Evolutionary conservation across 768 basidiomycete genomes (phyloP).

Genomic region (Scleroderma bovista): DNA sequence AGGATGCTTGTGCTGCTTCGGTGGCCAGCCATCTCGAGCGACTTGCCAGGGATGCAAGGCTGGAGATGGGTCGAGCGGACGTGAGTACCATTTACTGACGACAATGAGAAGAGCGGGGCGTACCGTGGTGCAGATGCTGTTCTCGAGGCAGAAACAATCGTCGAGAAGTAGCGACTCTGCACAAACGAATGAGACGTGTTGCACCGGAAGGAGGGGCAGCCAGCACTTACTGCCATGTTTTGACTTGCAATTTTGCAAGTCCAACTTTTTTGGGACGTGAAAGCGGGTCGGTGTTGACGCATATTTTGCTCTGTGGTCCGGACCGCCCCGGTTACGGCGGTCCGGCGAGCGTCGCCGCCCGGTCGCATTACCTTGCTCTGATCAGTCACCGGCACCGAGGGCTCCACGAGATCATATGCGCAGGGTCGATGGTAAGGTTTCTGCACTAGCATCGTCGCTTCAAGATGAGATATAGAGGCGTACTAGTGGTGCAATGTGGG

Average conservation of each 20-base stretch:
- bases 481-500: too few species aligned
- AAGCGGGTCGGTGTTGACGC: conserved; percentile 20
- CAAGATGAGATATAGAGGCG: too few species aligned
- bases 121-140: conserved; percentile 12
- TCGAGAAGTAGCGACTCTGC: conserved; percentile 17
- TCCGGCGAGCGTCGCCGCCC: too few species aligned
- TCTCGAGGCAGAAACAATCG: conserved; percentile 15
- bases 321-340: too few species aligned
- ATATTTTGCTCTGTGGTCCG: conserved; percentile 4
- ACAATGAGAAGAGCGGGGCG: not conserved
- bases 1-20: conserved; percentile 38
- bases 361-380: too few species aligned
- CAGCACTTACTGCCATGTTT: conserved; percentile 22
- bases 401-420: too few species aligned
- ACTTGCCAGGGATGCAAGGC: conserved; percentile 22
- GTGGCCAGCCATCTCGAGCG: conserved; percentile 55
- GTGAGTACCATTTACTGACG: not conserved
- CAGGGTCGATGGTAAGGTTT: too few species aligned
- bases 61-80: conserved; percentile 8
- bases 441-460: too few species aligned
- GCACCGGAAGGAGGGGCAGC: not conserved
- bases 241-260: conserved; percentile 8
- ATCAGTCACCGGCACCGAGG: too few species aligned
- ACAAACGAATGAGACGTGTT: not conserved
- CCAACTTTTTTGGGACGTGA: conserved; percentile 3